These are phyloP conservation scores for Termitomyces sp. DNA, from an alignment of 768 basidiomycete genomes.

Conservation along the genomic window DNA sequence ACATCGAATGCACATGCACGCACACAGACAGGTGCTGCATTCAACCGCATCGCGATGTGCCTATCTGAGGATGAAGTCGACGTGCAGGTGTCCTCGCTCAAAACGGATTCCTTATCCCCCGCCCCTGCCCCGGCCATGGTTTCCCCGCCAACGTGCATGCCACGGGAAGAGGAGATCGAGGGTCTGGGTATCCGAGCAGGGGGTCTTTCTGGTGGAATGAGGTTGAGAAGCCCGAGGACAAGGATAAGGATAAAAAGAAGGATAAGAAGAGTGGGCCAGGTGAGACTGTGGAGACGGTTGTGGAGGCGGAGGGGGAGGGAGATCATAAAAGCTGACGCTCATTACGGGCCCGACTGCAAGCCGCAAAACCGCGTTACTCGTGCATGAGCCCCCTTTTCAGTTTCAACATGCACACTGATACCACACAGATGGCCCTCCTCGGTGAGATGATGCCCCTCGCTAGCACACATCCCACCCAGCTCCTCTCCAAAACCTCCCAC, in stretches of 20 bases:
- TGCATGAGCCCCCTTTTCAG: slow-evolving; percentile 28
- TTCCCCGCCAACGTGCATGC: too few relatives aligned
- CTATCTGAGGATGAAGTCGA: slow-evolving; percentile 69
- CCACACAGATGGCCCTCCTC: slow-evolving; percentile 61
- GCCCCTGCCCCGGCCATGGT: too few relatives aligned
- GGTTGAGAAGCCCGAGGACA: slow-evolving; percentile 25
- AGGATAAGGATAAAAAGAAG: too few relatives aligned
- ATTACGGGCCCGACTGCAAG: slow-evolving; percentile 79
- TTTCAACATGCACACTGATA: background rate
- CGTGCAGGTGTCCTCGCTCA: slow-evolving; percentile 63
- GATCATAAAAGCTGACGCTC: slow-evolving; percentile 66
- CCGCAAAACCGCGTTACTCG: slow-evolving; percentile 79
- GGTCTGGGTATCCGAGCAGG: slow-evolving; percentile 55
- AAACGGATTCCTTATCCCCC: slow-evolving; percentile 31
- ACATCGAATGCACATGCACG: too few relatives aligned
- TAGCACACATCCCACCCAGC: slow-evolving; percentile 34
- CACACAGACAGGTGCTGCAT: slow-evolving; percentile 58
- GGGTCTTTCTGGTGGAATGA: slow-evolving; percentile 65
- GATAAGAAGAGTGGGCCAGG: slow-evolving; percentile 8
- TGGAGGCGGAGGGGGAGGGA: slow-evolving; percentile 36
- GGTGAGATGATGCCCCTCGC: slow-evolving; percentile 65
- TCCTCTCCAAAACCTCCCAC: slow-evolving; percentile 66
- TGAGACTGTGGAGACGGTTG: slow-evolving; percentile 12
- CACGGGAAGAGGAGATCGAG: slow-evolving; percentile 25
- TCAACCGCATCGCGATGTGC: slow-evolving; percentile 66